Evolutionary conservation across 2,329 filamentous ascomycete species (phyloP).

Genomic region (Geoglossum cookeanum): DNA sequence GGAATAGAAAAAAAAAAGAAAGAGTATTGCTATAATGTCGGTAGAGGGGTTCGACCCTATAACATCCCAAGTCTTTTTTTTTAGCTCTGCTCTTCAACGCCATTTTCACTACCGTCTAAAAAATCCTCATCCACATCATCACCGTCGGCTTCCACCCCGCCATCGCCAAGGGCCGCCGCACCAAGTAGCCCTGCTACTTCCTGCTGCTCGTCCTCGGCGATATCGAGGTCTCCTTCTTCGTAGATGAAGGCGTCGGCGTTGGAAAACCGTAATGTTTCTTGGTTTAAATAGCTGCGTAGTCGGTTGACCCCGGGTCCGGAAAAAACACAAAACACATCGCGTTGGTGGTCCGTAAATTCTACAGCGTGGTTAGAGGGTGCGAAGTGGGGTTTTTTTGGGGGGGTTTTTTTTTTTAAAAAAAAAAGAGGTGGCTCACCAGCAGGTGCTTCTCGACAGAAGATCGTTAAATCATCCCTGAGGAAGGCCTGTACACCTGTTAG

Average conservation of each 20-base stretch:
- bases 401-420: not conserved
- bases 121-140: conserved; percentile 1
- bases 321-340: conserved; percentile 94
- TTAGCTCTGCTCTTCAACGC: not conserved
- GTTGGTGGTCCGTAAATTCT: conserved; percentile 92
- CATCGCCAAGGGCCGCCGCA: not conserved
- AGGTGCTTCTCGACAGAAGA: conserved; percentile 74
- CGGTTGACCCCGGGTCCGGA: conserved; percentile 66
- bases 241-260: conserved; percentile 24
- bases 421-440: conserved; percentile 29
- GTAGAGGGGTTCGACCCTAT: not conserved
- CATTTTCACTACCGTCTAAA: not conserved
- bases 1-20: no score
- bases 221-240: conserved; percentile 21
- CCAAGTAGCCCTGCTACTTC: not conserved
- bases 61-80: not conserved
- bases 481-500: conserved; percentile 89
- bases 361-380: not conserved
- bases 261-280: conserved; percentile 17
- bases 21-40: no score
- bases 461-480: conserved; percentile 54
- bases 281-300: conserved; percentile 62
- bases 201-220: conserved; percentile 1
- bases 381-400: not conserved
- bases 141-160: not conserved